Evolutionary conservation across 345 rosid genomes (phyloP).

Genomic region (Eucalyptus pumila): DNA sequence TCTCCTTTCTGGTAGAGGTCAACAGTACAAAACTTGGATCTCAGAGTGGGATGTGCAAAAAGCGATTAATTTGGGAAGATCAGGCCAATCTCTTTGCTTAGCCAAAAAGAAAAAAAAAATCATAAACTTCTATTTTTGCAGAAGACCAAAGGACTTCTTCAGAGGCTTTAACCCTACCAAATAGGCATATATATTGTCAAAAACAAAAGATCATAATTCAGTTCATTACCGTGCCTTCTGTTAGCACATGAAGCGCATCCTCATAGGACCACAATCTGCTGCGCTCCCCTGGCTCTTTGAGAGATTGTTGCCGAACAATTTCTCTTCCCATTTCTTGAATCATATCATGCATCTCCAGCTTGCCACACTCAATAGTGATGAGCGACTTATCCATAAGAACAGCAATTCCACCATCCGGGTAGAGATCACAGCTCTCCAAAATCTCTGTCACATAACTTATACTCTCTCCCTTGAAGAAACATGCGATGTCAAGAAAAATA

Average conservation of each 20-base stretch:
- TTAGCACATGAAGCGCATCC: neutral
- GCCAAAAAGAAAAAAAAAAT: neutral
- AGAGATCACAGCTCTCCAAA: neutral
- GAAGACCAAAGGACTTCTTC: neutral
- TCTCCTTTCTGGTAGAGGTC: neutral
- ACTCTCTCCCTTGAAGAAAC: neutral
- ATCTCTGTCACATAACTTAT: neutral
- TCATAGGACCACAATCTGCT: neutral
- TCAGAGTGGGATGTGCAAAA: too few relatives aligned
- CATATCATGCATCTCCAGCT: slow-evolving; percentile 10
- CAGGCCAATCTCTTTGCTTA: neutral
- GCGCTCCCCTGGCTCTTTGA: neutral
- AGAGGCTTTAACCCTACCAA: neutral
- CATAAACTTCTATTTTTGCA: neutral
- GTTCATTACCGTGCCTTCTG: neutral
- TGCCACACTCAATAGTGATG: neutral
- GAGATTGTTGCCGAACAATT: slow-evolving; percentile 5
- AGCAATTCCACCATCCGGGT: neutral
- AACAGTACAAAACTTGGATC: neutral
- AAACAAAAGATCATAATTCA: neutral
- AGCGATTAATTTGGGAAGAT: neutral
- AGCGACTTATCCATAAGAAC: neutral
- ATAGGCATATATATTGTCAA: neutral
- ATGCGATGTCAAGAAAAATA: neutral
- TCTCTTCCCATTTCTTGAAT: slow-evolving; percentile 16